These are phyloP conservation scores for Penicillium maclennaniae DNA, from an alignment of 495 filamentous ascomycete species.

Conservation along the genomic window DNA sequence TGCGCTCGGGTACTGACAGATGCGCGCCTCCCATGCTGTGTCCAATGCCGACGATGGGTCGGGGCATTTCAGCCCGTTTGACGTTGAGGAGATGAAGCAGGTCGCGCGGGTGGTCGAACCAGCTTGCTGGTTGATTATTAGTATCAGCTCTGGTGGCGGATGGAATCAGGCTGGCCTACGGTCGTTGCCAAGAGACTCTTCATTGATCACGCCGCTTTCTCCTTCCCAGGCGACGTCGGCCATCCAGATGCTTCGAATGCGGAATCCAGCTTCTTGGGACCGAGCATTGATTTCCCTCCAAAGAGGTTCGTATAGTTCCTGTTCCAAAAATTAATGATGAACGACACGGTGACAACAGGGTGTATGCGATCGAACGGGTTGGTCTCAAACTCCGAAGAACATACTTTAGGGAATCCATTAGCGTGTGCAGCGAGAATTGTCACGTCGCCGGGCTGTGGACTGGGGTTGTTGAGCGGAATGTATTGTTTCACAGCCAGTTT, in stretches of 20 bases:
- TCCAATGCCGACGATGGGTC: constrained; percentile 83
- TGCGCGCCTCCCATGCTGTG: constrained; percentile 84
- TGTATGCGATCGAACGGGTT: neutral
- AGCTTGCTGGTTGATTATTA: constrained; percentile 53
- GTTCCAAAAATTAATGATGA: neutral
- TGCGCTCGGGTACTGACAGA: constrained; percentile 35
- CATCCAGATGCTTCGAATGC: constrained; percentile 80
- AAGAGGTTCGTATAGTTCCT: constrained; percentile 86
- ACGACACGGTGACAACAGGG: neutral
- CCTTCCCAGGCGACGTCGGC: constrained; percentile 78
- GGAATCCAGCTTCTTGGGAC: constrained; percentile 54
- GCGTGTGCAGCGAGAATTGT: constrained; percentile 83
- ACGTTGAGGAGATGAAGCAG: constrained; percentile 82
- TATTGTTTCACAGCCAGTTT: constrained; percentile 80
- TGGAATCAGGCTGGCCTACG: constrained; percentile 43
- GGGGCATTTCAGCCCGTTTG: constrained; percentile 77
- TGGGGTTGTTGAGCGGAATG: constrained; percentile 61
- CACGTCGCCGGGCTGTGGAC: constrained; percentile 65
- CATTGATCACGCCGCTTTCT: constrained; percentile 70
- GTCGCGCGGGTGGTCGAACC: constrained; percentile 85
- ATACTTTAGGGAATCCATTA: constrained; percentile 85
- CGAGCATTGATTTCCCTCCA: constrained; percentile 69
- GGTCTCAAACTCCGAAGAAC: neutral
- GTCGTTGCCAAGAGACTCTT: constrained; percentile 70
- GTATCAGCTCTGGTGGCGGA: neutral